phyloP scores from a whole-genome alignment of 352 stramenopile genomes.

The Phytophthora uliginosa region DNA sequence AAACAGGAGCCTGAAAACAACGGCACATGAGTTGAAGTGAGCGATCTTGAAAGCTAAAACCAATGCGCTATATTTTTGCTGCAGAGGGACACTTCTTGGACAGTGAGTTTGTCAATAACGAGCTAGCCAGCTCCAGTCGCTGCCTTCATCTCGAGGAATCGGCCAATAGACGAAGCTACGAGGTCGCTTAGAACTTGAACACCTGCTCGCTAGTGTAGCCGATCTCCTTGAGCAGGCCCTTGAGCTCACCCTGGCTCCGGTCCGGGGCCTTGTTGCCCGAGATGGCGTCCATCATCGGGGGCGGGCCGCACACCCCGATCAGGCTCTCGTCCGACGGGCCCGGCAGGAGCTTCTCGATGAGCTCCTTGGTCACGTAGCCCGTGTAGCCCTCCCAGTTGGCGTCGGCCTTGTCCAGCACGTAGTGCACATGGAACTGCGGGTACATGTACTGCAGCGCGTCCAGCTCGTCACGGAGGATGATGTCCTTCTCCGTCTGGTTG shows the following conservation, averaged over 20 bases:
- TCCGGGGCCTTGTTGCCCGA: constrained; percentile 86
- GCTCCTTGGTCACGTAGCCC: constrained; percentile 76
- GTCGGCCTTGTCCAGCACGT: constrained; percentile 60
- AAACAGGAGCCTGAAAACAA: constrained; percentile 6
- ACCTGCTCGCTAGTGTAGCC: constrained; percentile 67
- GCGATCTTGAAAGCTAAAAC: constrained; percentile 14
- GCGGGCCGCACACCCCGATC: constrained; percentile 89
- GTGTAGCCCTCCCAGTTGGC: constrained; percentile 62
- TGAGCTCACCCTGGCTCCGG: constrained; percentile 79
- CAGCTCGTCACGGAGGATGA: constrained; percentile 86
- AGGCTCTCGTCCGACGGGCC: constrained; percentile 63
- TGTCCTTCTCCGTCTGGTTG: constrained; percentile 87
- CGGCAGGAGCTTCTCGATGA: constrained; percentile 80
- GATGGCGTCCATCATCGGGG: constrained; percentile 83
- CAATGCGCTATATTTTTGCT: constrained; percentile 27
- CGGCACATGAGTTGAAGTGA: constrained; percentile 15
- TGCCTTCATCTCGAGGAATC: constrained; percentile 27
- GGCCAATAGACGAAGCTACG: constrained; percentile 9
- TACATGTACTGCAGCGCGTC: constrained; percentile 72
- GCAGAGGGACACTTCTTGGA: constrained; percentile 17
- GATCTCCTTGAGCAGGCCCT: constrained; percentile 80
- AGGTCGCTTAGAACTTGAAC: constrained; percentile 73
- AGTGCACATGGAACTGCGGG: constrained; percentile 70
- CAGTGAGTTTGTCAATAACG: constrained; percentile 15
- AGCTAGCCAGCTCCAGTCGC: constrained; percentile 26